phyloP scores from a whole-genome alignment of 2,329 filamentous ascomycete genomes.

The Tricladium varicosporioides region DNA sequence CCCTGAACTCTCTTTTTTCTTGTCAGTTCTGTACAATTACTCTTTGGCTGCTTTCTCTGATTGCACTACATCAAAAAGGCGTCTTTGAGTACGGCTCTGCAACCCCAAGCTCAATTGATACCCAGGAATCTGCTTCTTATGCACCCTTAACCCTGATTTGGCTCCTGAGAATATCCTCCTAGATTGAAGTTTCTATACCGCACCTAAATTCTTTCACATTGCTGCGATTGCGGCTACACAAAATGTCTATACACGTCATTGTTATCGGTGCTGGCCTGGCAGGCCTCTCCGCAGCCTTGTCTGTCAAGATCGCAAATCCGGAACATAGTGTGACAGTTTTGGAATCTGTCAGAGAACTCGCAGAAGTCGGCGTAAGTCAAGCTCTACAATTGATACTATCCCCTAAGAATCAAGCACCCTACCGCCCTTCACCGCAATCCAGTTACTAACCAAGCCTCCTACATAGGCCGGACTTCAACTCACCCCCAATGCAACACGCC shows the following conservation, averaged over 20 bases:
- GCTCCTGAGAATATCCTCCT: too few relatives aligned
- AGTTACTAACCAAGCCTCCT: neutral
- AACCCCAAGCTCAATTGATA: too few relatives aligned
- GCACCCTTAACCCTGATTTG: too few relatives aligned
- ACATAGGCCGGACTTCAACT: conserved; percentile 31
- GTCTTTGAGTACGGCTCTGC: too few relatives aligned
- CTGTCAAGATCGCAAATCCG: conserved; percentile 34
- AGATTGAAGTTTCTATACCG: too few relatives aligned
- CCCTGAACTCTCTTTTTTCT: too few relatives aligned
- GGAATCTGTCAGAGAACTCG: conserved; percentile 40
- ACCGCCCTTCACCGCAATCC: neutral
- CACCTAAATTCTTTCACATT: too few relatives aligned
- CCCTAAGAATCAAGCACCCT: neutral
- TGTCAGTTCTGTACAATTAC: too few relatives aligned
- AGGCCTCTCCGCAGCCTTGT: conserved; percentile 40
- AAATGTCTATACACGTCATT: conserved; percentile 20
- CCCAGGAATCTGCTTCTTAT: too few relatives aligned
- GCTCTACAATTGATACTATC: neutral
- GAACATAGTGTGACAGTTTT: conserved; percentile 42
- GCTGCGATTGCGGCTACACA: too few relatives aligned
- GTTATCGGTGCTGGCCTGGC: conserved; percentile 43
- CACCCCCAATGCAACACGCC: conserved; percentile 30
- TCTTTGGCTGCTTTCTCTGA: too few relatives aligned
- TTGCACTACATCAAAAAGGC: too few relatives aligned
- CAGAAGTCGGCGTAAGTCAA: conserved; percentile 36